Evolutionary conservation across 352 stramenopile genomes (phyloP), one percentile per base, ranked within the genome.

Genomic region (Pythium aristosporum): DNA sequence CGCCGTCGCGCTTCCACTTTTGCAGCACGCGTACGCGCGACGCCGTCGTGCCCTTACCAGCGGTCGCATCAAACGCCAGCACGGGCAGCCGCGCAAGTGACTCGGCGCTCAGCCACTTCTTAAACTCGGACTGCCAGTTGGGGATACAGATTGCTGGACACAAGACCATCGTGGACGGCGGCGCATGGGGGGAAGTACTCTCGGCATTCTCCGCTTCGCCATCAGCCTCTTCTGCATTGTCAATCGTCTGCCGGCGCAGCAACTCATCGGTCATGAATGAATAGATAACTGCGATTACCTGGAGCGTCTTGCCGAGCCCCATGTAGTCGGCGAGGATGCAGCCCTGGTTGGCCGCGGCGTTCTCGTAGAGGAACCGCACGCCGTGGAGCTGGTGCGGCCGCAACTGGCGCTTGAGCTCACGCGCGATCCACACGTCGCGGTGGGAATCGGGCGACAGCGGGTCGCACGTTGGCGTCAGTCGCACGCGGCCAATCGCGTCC

Each of bases 91-190:
- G 72, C 49, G 64, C 69, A n/a, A 79, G 67, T 32, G 82, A 77
- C 42, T 90, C 79, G 2, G 55, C 25, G 30, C 69, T 83, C 32
- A 99, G 72, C 97, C 96, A 99, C 70, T 99, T 99, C 25, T 96
- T 80, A 67, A 99, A 98, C 80, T 99, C 97, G 61, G 91, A 88
- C 63, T 98, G 84, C 96, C 97, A 99, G 72, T 99, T 99, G 37
- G 96, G 96, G 53, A 99, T 96, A 46, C 98, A 92, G 51, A 96
- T 98, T 36, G 96, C 98, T 4, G 97, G 97, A 61, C 94, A 98
- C 25, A 99, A 78, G 32, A 99, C 89, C 72, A 99, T 75, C 21
- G 87, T 80, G 11, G 83, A 88, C 37, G 63, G 66, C 13, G 70
- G 69, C 25, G 69, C 6, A 6, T 43, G 12, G 37, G 12, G 11